A percentile compares a stretch with the other conserved stretches of the same genome.
phyloP scores from a whole-genome alignment of 2,329 filamentous ascomycete genomes.

The Calonectria pauciramosa region DNA sequence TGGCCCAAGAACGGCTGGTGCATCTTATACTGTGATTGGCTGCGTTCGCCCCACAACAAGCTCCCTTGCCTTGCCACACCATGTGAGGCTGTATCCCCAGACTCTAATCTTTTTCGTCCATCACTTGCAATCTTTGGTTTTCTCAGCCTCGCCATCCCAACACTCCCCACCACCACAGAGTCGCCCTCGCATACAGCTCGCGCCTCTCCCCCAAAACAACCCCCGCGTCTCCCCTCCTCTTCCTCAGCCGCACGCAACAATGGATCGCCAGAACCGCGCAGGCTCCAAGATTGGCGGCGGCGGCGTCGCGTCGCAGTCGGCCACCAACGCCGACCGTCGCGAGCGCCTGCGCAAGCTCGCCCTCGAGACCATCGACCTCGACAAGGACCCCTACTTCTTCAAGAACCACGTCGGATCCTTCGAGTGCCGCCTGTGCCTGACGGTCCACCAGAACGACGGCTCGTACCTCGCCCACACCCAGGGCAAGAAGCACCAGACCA shows the following conservation, averaged over 20 bases:
- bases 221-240: neutral
- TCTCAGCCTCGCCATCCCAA: slow-evolving; percentile 31
- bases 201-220: neutral
- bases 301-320: slow-evolving; percentile 92
- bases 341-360: slow-evolving; percentile 98
- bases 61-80: slow-evolving; percentile 9
- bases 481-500: slow-evolving; percentile 98
- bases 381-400: slow-evolving; percentile 99
- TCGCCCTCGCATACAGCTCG: neutral
- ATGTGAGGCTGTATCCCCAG: slow-evolving; percentile 23
- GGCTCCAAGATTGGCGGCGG: slow-evolving; percentile 98
- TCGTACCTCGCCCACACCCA: slow-evolving; percentile 99
- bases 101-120: slow-evolving; percentile 31
- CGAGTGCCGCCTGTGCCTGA: slow-evolving; percentile 96
- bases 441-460: slow-evolving; percentile 98
- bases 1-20: neutral
- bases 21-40: slow-evolving; percentile 35
- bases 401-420: slow-evolving; percentile 99
- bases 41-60: neutral
- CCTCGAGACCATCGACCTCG: slow-evolving; percentile 98
- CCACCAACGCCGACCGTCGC: slow-evolving; percentile 95
- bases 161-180: neutral
- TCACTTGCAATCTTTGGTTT: slow-evolving; percentile 17
- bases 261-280: slow-evolving; percentile 90
- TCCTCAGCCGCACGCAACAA: slow-evolving; percentile 44